These are phyloP conservation scores for Incumbomyces lentus DNA, from an alignment of 2,329 filamentous ascomycete genomes.

Conservation along the genomic window DNA sequence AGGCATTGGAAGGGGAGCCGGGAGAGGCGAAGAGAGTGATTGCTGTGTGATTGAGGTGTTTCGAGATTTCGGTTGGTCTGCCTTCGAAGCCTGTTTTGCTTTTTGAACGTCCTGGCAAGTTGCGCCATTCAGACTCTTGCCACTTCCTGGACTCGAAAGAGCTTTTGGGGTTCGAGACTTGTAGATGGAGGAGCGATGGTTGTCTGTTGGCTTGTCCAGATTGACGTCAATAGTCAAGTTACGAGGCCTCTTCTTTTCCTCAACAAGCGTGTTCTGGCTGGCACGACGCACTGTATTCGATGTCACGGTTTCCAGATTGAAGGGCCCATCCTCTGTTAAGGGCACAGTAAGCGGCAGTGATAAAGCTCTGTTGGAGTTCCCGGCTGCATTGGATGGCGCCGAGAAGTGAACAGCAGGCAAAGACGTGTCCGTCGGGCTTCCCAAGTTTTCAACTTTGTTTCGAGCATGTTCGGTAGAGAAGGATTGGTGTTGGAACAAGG, in stretches of 20 bases:
- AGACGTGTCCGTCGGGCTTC: too few species aligned
- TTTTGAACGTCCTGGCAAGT: slow-evolving; percentile 1
- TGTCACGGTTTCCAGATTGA: neutral
- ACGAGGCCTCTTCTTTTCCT: slow-evolving; percentile 9
- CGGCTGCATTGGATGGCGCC: too few species aligned
- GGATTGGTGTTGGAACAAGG: too few species aligned
- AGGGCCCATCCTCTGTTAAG: neutral
- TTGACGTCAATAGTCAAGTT: slow-evolving; percentile 16
- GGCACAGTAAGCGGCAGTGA: too few species aligned
- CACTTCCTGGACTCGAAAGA: slow-evolving; percentile 7
- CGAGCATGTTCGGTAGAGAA: too few species aligned
- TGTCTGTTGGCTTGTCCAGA: neutral
- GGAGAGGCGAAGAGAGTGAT: slow-evolving; percentile 37
- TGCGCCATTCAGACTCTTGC: neutral
- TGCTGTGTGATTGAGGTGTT: slow-evolving; percentile 14
- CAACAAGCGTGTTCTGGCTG: neutral
- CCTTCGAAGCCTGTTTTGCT: neutral
- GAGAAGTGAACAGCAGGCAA: too few species aligned
- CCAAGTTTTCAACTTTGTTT: too few species aligned
- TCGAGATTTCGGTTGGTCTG: neutral
- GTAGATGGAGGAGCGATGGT: neutral
- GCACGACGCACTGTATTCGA: neutral
- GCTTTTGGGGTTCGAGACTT: slow-evolving; percentile 6
- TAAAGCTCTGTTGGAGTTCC: too few species aligned
- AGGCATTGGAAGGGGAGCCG: slow-evolving; percentile 47